Conservation (phyloP, 202 grass and related monocot species). For the Schoenoplectus tabernaemontani region DNA sequence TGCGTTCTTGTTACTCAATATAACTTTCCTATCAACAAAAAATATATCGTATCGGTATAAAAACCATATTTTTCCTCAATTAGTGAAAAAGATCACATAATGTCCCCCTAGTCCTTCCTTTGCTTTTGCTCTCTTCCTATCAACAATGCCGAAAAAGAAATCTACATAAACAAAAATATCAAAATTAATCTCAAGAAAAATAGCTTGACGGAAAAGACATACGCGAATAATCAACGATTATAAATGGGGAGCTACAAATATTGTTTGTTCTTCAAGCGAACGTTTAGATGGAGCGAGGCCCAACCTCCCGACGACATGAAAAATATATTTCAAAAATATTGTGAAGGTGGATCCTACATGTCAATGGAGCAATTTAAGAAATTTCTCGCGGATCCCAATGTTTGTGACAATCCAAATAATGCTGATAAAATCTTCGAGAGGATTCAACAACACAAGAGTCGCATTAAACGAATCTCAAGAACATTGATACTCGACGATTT, state of each 20-base stretch:
- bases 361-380: slow-evolving; percentile 44
- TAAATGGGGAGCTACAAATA: slow-evolving; percentile 76
- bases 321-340: slow-evolving; percentile 36
- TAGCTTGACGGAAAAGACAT: neutral
- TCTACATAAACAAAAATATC: neutral
- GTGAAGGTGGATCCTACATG: slow-evolving; percentile 52
- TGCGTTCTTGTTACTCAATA: neutral
- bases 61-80: slow-evolving; percentile 19
- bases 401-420: slow-evolving; percentile 9
- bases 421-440: slow-evolving; percentile 45
- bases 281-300: slow-evolving; percentile 45
- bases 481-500: slow-evolving; percentile 66
- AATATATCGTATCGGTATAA: neutral
- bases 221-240: neutral
- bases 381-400: slow-evolving; percentile 38
- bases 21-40: neutral
- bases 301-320: slow-evolving; percentile 60
- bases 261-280: slow-evolving; percentile 87
- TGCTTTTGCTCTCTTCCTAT: slow-evolving; percentile 17
- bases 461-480: slow-evolving; percentile 36
- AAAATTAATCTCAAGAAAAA: neutral
- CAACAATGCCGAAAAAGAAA: slow-evolving; percentile 7
- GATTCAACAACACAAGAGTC: slow-evolving; percentile 40
- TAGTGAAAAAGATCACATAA: slow-evolving; percentile 13
- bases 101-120: neutral